Evolutionary conservation across 768 basidiomycete species (phyloP).

Genomic region (Amanita pseudoporphyria): DNA sequence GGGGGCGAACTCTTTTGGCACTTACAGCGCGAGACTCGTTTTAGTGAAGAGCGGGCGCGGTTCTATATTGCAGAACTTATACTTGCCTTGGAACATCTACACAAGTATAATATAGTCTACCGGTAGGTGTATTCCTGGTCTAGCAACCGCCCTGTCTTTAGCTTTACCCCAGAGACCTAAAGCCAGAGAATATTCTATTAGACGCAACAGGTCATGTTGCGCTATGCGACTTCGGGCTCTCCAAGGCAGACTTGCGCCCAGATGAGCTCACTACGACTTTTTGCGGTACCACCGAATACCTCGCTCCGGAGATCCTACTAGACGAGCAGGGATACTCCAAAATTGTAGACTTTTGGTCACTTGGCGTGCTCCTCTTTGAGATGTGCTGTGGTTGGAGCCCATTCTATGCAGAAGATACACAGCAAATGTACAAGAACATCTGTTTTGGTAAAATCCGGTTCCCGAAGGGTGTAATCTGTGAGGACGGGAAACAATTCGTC

Average conservation of each 20-base stretch:
- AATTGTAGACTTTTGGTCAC: conserved; percentile 96
- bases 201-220: conserved; percentile 99
- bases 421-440: conserved; percentile 99
- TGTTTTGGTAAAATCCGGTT: conserved; percentile 99
- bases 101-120: conserved; percentile 94
- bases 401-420: conserved; percentile 98
- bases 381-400: conserved; percentile 99
- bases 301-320: conserved; percentile 96
- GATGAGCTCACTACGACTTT: conserved; percentile 99
- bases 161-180: conserved; percentile 60
- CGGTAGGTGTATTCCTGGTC: conserved; percentile 41
- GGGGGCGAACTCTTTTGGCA: conserved; percentile 99
- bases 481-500: conserved; percentile 98
- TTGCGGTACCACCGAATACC: conserved; percentile 97
- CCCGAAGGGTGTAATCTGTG: conserved; percentile 92
- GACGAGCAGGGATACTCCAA: conserved; percentile 99
- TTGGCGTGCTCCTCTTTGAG: conserved; percentile 94
- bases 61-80: conserved; percentile 97
- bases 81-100: conserved; percentile 90
- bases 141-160: conserved; percentile 1
- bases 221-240: conserved; percentile 96
- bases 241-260: conserved; percentile 87
- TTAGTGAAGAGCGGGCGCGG: conserved; percentile 84
- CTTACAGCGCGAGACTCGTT: conserved; percentile 90
- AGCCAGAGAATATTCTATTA: conserved; percentile 96